phyloP scores from a whole-genome alignment of 495 filamentous ascomycete genomes.

The Aspergillus coremiiformis region DNA sequence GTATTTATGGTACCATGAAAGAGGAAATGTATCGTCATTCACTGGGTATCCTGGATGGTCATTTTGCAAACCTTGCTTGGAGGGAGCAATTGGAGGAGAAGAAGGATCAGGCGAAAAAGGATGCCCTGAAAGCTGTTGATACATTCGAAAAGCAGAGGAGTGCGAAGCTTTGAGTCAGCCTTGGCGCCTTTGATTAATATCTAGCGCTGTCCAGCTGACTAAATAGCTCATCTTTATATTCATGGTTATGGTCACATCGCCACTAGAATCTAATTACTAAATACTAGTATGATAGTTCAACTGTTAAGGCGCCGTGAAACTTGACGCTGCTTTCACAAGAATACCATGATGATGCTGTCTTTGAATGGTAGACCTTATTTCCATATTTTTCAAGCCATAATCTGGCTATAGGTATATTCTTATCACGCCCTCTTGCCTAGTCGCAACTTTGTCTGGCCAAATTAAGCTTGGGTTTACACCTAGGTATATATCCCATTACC shows the following conservation, averaged over 20 bases:
- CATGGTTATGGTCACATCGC: not conserved
- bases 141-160: constrained; percentile 38
- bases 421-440: too few species aligned
- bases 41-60: constrained; percentile 44
- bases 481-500: too few species aligned
- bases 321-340: too few species aligned
- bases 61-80: constrained; percentile 39
- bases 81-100: constrained; percentile 29
- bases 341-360: too few species aligned
- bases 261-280: not conserved
- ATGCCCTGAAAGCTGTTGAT: constrained; percentile 22
- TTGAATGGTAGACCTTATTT: too few species aligned
- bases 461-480: too few species aligned
- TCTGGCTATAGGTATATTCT: too few species aligned
- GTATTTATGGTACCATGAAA: constrained; percentile 62
- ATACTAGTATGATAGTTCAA: not conserved
- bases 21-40: constrained; percentile 63
- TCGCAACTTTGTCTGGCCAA: too few species aligned
- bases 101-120: constrained; percentile 21
- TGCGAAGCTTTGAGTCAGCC: constrained; percentile 39
- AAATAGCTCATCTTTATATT: not conserved
- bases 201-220: not conserved
- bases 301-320: not conserved
- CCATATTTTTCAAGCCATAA: too few species aligned
- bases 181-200: not conserved